A percentile compares a stretch with the other conserved stretches of the same genome.
These are phyloP conservation scores for Dictyostelium intermedium DNA, from an alignment of 78 protist genomes.

Conservation along the genomic window DNA sequence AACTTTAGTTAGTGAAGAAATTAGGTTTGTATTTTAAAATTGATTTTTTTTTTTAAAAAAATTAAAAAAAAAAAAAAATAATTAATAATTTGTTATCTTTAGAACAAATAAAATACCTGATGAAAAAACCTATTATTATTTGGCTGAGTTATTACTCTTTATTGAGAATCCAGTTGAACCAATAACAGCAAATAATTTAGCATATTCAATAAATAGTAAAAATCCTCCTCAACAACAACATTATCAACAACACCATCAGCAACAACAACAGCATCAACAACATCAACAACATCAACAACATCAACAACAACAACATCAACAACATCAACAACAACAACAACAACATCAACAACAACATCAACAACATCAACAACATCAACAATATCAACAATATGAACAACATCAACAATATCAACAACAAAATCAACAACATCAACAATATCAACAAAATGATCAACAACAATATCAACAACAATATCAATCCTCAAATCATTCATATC, in stretches of 20 bases:
- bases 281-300: not conserved
- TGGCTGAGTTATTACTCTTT: not conserved
- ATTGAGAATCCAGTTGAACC: slow-evolving; percentile 6
- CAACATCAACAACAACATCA: not conserved
- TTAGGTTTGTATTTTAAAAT: not conserved
- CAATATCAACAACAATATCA: not conserved
- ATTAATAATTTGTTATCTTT: not conserved
- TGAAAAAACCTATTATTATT: not conserved
- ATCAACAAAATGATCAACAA: not conserved
- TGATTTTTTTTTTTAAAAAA: not conserved
- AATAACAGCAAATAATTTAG: not conserved
- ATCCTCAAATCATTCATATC: not conserved
- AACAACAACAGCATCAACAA: slow-evolving; percentile 20
- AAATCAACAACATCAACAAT: not conserved
- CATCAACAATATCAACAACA: not conserved
- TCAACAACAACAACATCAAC: not conserved
- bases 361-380: not conserved
- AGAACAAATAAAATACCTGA: not conserved
- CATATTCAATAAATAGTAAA: not conserved
- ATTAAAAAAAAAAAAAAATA: too few relatives aligned
- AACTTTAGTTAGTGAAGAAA: slow-evolving; percentile 6
- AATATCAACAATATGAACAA: not conserved
- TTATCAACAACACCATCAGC: slow-evolving; percentile 1
- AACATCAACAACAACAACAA: not conserved
- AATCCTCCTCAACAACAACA: not conserved